These are phyloP conservation scores for Backusella macrospora DNA, from an alignment of 192 early-diverging fungal genomes.

Conservation along the genomic window DNA sequence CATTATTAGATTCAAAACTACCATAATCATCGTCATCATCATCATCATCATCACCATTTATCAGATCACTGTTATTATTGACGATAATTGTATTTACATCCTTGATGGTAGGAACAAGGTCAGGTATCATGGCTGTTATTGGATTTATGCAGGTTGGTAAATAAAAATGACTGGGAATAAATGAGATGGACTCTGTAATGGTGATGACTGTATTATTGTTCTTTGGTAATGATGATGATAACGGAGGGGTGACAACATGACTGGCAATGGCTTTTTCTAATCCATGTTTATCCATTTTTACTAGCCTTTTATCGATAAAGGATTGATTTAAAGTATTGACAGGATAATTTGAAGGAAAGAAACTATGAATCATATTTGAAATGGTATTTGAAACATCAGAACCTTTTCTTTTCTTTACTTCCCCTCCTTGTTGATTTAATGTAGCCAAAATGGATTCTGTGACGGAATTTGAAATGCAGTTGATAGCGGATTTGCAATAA, in stretches of 20 bases:
- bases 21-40: background rate
- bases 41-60: background rate
- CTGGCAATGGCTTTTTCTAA: background rate
- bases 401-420: too few species aligned
- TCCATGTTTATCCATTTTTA: background rate
- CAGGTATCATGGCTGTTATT: background rate
- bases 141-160: background rate
- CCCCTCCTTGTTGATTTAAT: background rate
- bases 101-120: background rate
- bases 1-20: background rate
- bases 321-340: background rate
- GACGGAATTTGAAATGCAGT: background rate
- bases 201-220: background rate
- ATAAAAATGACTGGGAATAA: conserved; percentile 2
- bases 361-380: background rate
- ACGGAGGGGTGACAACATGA: background rate
- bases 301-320: background rate
- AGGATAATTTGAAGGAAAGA: background rate
- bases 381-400: background rate
- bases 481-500: background rate
- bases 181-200: background rate
- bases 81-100: background rate
- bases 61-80: too few species aligned
- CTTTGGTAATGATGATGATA: background rate
- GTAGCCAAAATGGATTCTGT: background rate